These are phyloP conservation scores for Gentiana straminea DNA, from an alignment of 257 asterid genomes.

Conservation along the genomic window DNA sequence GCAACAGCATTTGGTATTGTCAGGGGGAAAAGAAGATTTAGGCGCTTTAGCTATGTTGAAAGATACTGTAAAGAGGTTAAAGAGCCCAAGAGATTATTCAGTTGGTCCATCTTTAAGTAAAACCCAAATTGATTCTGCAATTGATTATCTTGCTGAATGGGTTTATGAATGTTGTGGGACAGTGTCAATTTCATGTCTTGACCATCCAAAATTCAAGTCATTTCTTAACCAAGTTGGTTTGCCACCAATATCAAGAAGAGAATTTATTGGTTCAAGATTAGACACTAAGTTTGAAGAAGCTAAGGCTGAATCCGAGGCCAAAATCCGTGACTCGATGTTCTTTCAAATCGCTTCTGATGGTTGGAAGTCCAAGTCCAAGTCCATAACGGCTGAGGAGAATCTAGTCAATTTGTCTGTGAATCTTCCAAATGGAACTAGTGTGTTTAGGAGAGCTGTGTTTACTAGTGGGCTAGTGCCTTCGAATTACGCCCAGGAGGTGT, in stretches of 20 bases:
- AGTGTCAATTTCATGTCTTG: conserved; percentile 66
- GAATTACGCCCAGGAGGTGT: conserved; percentile 71
- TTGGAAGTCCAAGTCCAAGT: conserved; percentile 47
- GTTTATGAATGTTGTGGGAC: conserved; percentile 87
- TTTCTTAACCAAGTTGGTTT: conserved; percentile 74
- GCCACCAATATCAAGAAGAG: conserved; percentile 53
- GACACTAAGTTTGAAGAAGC: conserved; percentile 63
- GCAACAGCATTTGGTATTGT: conserved; percentile 47
- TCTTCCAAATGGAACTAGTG: conserved; percentile 90
- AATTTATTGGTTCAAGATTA: conserved; percentile 48
- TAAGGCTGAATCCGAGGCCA: conserved; percentile 64
- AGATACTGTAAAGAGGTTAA: conserved; percentile 78
- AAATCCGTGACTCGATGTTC: conserved; percentile 92
- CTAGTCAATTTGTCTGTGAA: conserved; percentile 66
- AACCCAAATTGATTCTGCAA: conserved; percentile 59
- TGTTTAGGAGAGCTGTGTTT: conserved; percentile 64
- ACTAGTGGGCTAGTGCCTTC: conserved; percentile 55
- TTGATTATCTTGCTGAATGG: conserved; percentile 80
- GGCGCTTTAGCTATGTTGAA: conserved; percentile 82
- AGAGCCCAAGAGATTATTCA: conserved; percentile 63
- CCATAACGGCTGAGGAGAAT: conserved; percentile 22
- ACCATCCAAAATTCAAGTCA: conserved; percentile 84
- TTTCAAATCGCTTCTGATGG: conserved; percentile 85
- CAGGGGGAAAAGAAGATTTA: conserved; percentile 94
- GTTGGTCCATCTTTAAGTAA: conserved; percentile 50